Base-by-base conservation (phyloP, 345 rosid genomes). In the Syzygium grande region DNA sequence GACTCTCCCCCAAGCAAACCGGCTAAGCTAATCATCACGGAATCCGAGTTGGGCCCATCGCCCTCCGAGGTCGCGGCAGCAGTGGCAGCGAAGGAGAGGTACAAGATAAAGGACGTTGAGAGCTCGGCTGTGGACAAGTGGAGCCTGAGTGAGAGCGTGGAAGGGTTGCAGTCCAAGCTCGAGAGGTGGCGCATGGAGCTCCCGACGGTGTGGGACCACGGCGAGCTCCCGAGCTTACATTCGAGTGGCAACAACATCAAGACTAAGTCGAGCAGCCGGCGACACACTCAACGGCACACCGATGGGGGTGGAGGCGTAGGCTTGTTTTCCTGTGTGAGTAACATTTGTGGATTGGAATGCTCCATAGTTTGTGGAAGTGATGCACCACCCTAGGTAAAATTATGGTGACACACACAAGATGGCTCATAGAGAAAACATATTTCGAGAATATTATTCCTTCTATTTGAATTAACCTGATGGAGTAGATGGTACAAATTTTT, bases 161-260 rank as follows among this genome's bases (percentile, higher is more conserved):
- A 97, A 89, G 98, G 99, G 22, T 91, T 96, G 2, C 93, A 94
- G 11, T 94, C 99, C 9, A 98, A 98, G 85, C 90, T 98, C 17
- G 98, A 94, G 63, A 87, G 98, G 52, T 97, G 99, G 99, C 87
- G 95, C 55, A 89, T 95, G 29, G 99, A 97, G 90, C 88, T 95
- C 6, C 98, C 98, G 3, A 93, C 96, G n/a, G 84, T 92, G 9
- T 95, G 94, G 51, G 97, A 95, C 89, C 79, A 88, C 0, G 92
- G 94, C 30, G 89, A 88, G 12, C 19, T 61, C 56, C 87, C 95
- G 6, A 93, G 92, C 68, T 89, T 87, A 1, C 85, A 86, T 11
- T 90, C 91, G 2, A 91, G 91, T 25, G 80, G 88, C 58, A 59
- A 52, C 53, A 77, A 87, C 53, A 78, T 83, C 38, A 46, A 27